phyloP scores from a whole-genome alignment of 257 asterid genomes.

The Anisodus tanguticus region DNA sequence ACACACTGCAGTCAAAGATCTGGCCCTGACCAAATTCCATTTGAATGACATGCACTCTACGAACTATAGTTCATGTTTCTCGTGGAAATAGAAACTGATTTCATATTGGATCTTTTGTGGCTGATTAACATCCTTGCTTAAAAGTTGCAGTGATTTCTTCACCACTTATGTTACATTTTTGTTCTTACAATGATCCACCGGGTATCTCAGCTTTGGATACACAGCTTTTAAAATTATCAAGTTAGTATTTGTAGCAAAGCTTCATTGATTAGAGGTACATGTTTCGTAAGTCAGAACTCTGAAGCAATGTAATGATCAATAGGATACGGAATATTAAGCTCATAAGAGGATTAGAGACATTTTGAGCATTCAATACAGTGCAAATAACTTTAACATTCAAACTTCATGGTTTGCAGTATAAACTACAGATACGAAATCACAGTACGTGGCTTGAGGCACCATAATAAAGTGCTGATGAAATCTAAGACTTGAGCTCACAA shows the following conservation, averaged over 20 bases:
- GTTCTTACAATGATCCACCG: neutral
- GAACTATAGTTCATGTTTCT: too few relatives aligned
- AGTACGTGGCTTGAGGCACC: neutral
- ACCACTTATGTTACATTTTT: neutral
- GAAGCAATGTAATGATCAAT: neutral
- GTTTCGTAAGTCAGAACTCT: neutral
- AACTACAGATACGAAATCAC: constrained; percentile 14
- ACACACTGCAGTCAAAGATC: neutral
- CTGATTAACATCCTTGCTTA: neutral
- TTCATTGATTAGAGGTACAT: neutral
- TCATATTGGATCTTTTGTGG: too few relatives aligned
- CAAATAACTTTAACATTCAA: neutral
- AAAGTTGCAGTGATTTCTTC: neutral
- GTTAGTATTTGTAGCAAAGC: neutral
- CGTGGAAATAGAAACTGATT: too few relatives aligned
- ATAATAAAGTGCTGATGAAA: neutral
- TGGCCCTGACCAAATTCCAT: neutral
- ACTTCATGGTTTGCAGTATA: constrained; percentile 7
- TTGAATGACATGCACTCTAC: neutral
- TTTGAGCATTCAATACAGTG: neutral
- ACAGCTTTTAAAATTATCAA: too few relatives aligned
- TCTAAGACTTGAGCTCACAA: constrained; percentile 14
- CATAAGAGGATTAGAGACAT: neutral
- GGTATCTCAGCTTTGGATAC: neutral
- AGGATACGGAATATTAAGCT: neutral